Base-by-base conservation (phyloP, 495 filamentous ascomycete species). In the Parathielavia appendiculata region DNA sequence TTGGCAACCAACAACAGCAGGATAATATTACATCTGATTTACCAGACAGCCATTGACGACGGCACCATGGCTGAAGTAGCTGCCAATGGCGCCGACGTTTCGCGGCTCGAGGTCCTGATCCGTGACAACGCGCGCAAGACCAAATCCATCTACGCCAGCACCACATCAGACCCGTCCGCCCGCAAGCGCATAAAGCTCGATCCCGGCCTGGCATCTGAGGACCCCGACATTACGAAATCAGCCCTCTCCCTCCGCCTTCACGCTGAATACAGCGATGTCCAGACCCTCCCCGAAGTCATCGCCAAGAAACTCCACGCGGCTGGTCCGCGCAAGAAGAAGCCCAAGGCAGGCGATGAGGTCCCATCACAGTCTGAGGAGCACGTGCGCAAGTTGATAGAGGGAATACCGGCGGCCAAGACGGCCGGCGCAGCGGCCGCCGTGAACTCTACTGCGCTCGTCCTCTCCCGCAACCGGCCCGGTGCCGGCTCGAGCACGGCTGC, bases 221-320 rank as follows among this genome's bases (percentile, higher is more conserved):
- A 77, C 47, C 56, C 69, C 20, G 72, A 73, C 56, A 69, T 68
- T 59, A 70, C 67, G 49, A 74, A 75, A 58, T 61, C 74, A 14
- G 67, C 68, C 41, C 66, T 77, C n/a, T 76, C 75, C 58, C 51
- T 78, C 20, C 76, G 75, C 16, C 67, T 78, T 4, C 72, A 75
- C 58, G 71, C 79, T 57, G 92, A 98, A 76, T 98, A 98, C 67
- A 79, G 85, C 62, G 76, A 88, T 63, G 87, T 96, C 20, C 81
- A 80, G 63, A 86, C 89, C 63, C 79, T 97, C 34, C 93, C 93
- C n/a, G 83, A 88, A 45, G 81, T 82, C 14, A 81, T 98, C 14
- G 92, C 89, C 53, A 86, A 87, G 54, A 96, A 96, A 71, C 87
- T 87, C 44, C 79, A 79, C 51, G 84, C 87, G 12, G 75, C 79